phyloP scores from a whole-genome alignment of 1,284 basidiomycete genomes.

The Cystobasidium sp. region DNA sequence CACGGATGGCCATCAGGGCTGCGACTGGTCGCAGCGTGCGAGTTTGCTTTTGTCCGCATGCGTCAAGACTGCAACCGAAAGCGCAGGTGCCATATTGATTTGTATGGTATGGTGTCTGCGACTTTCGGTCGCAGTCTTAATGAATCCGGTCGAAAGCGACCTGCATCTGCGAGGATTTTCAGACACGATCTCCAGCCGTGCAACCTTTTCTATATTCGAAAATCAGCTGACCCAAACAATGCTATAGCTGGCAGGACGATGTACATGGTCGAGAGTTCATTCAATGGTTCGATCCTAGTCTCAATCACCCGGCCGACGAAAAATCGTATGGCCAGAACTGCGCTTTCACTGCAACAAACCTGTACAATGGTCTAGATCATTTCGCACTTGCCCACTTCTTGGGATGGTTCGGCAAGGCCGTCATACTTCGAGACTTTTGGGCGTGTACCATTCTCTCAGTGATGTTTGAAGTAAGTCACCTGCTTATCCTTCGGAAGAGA shows the following conservation, averaged over 20 bases:
- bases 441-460: conserved; percentile 84
- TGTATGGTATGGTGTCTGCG: no score
- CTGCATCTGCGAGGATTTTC: no score
- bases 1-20: no score
- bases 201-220: background rate
- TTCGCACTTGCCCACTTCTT: conserved; percentile 79
- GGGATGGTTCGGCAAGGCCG: conserved; percentile 84
- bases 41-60: no score
- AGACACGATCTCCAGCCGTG: no score
- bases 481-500: background rate
- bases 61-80: background rate
- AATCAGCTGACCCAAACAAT: background rate
- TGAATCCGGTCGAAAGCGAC: no score
- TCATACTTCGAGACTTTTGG: conserved; percentile 84
- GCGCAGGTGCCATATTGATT: no score
- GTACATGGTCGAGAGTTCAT: conserved; percentile 30
- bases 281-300: conserved; percentile 31
- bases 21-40: no score
- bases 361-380: conserved; percentile 74
- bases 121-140: no score
- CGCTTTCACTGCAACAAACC: conserved; percentile 38
- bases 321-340: conserved; percentile 30
- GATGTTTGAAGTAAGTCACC: conserved; percentile 66
- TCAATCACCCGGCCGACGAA: conserved; percentile 19
- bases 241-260: conserved; percentile 32